Conservation (phyloP, 345 rosid species). For the Brassica napus region DNA sequence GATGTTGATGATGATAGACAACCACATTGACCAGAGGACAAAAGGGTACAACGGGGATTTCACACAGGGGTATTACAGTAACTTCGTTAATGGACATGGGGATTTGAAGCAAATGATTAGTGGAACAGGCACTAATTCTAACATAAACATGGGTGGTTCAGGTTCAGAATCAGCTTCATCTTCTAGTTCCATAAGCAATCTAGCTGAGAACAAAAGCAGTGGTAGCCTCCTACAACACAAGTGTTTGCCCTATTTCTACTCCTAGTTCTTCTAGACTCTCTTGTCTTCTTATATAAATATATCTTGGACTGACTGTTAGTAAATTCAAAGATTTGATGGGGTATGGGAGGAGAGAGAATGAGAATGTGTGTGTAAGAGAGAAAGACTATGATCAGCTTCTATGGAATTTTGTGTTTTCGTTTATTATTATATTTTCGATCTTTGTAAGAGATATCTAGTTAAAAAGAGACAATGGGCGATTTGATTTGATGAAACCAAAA, state of each 20-base stretch:
- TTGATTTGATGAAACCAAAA: conserved; percentile 29
- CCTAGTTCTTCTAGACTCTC: conserved; percentile 40
- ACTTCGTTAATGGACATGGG: conserved; percentile 43
- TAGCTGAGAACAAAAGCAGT: conserved; percentile 64
- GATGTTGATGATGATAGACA: conserved; percentile 39
- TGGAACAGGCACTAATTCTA: conserved; percentile 42
- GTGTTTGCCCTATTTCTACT: conserved; percentile 54
- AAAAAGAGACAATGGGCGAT: conserved; percentile 27
- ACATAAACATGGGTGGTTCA: conserved; percentile 36
- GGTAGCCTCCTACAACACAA: conserved; percentile 46
- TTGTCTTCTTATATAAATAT: conserved; percentile 35
- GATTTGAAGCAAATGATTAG: conserved; percentile 68
- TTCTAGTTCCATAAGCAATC: conserved; percentile 39
- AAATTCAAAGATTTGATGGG: conserved; percentile 74
- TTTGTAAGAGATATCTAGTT: conserved; percentile 24
- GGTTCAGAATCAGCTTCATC: conserved; percentile 25
- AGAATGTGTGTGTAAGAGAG: conserved; percentile 1
- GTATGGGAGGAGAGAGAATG: conserved; percentile 47
- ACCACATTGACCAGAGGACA: conserved; percentile 40
- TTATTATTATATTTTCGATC: conserved; percentile 9
- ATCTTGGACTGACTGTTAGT: conserved; percentile 51
- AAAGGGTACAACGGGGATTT: conserved; percentile 41
- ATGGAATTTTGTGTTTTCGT: conserved; percentile 27
- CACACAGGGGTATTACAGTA: conserved; percentile 41
- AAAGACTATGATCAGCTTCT: conserved; percentile 25